Percentiles rank a stretch among this genome's conserved stretches.
These are phyloP conservation scores for Fomitopsis schrenkii DNA, from an alignment of 1,284 basidiomycete species.

Conservation along the genomic window DNA sequence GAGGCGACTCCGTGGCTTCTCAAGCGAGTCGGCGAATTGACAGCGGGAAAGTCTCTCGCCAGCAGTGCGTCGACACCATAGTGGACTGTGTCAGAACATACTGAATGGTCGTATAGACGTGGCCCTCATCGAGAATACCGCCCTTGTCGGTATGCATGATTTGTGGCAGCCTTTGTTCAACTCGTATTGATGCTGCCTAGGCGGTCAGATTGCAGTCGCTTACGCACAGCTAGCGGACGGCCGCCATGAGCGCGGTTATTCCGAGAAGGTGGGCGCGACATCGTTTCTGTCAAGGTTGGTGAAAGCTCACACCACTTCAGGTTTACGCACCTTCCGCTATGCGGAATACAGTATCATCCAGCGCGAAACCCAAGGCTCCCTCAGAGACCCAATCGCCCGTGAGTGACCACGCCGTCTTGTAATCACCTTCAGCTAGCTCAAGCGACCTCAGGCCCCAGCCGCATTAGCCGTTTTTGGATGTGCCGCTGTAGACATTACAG, in stretches of 20 bases:
- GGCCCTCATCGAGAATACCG: slow-evolving; percentile 91
- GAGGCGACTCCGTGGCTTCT: slow-evolving; percentile 96
- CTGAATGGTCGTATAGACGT: slow-evolving; percentile 52
- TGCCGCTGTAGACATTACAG: slow-evolving; percentile 84
- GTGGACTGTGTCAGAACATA: not conserved
- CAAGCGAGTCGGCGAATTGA: slow-evolving; percentile 80
- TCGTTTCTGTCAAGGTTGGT: not conserved
- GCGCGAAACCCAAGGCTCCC: not conserved
- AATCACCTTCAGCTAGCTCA: not conserved
- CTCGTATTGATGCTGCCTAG: slow-evolving; percentile 29
- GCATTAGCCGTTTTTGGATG: slow-evolving; percentile 74
- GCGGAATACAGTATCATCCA: not conserved
- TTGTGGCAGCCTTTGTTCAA: not conserved
- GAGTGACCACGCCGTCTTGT: not conserved
- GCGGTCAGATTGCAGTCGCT: slow-evolving; percentile 78
- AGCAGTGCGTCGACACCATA: slow-evolving; percentile 48
- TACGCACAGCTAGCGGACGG: slow-evolving; percentile 54
- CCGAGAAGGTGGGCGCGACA: not conserved
- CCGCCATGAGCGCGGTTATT: not conserved
- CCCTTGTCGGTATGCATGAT: slow-evolving; percentile 62
- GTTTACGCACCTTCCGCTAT: not conserved
- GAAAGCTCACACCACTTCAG: not conserved
- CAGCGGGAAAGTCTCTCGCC: slow-evolving; percentile 67
- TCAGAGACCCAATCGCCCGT: not conserved
- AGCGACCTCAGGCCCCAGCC: slow-evolving; percentile 16